Percentiles rank a stretch among this genome's conserved stretches.
These are phyloP conservation scores for Melanogaster broomeanus DNA, from an alignment of 768 basidiomycete genomes.

Conservation along the genomic window DNA sequence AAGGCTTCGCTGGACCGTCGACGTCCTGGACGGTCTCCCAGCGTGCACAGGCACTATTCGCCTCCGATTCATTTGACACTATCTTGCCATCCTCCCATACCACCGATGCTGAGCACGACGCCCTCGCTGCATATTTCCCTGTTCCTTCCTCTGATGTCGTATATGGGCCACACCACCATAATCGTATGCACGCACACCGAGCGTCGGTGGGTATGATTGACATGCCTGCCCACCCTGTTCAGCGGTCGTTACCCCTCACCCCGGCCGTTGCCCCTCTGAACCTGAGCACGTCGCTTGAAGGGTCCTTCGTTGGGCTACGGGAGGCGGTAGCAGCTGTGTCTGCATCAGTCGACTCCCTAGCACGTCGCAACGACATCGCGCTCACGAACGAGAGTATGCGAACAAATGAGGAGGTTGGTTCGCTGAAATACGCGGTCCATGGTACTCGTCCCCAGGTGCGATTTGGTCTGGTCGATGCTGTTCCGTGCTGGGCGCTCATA, in stretches of 20 bases:
- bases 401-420: constrained; percentile 72
- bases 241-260: constrained; percentile 30
- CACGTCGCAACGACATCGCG: constrained; percentile 63
- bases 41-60: constrained; percentile 13
- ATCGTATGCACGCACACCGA: constrained; percentile 12
- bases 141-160: constrained; percentile 26
- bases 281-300: constrained; percentile 61
- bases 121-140: constrained; percentile 24
- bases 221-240: constrained; percentile 18
- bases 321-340: constrained; percentile 62
- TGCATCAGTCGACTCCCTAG: constrained; percentile 58
- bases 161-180: constrained; percentile 18
- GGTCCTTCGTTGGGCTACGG: constrained; percentile 57
- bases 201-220: constrained; percentile 22
- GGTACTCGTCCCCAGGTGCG: constrained; percentile 79
- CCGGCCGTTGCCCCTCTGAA: constrained; percentile 59
- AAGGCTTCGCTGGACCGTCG: constrained; percentile 18
- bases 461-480: background rate
- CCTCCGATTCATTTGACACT: constrained; percentile 17
- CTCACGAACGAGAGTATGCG: constrained; percentile 71
- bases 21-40: constrained; percentile 11
- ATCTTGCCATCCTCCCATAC: background rate
- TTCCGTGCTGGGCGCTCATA: background rate
- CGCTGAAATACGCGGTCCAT: constrained; percentile 67
- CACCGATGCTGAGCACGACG: constrained; percentile 24